phyloP scores from a whole-genome alignment of 2,329 filamentous ascomycete genomes.

The Eurotiales sp. region DNA sequence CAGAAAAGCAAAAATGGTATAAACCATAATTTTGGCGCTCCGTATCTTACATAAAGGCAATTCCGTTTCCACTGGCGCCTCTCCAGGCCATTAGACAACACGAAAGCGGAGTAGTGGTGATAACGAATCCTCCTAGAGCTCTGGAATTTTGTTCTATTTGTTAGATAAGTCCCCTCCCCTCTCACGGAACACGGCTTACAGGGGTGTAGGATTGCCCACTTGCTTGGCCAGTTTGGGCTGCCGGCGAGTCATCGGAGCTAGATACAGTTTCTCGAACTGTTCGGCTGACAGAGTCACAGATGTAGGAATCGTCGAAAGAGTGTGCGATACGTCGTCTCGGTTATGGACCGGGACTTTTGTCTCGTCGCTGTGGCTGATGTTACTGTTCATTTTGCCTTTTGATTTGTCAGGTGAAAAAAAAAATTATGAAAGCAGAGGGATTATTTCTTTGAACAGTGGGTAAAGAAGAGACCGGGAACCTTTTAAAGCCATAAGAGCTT shows the following conservation, averaged over 20 bases:
- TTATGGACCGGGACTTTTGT: conserved; percentile 7
- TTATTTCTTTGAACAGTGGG: background rate
- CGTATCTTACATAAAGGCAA: conserved; percentile 7
- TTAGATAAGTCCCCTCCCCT: background rate
- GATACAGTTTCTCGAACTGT: no score
- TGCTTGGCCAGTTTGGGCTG: background rate
- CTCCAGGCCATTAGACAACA: conserved; percentile 55
- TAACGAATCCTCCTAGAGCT: conserved; percentile 51
- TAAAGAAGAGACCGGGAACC: background rate
- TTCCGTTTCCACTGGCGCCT: conserved; percentile 25
- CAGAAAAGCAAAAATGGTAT: background rate
- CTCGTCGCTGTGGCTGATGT: conserved; percentile 1
- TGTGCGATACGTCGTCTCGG: background rate
- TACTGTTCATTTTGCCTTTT: background rate
- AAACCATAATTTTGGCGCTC: background rate
- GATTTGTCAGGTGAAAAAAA: background rate
- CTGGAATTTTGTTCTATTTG: conserved; percentile 26
- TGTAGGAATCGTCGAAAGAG: background rate
- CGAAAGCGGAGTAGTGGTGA: conserved; percentile 48
- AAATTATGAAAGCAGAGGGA: background rate
- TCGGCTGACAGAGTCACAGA: background rate
- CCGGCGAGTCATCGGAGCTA: no score
- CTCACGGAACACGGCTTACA: conserved; percentile 15
- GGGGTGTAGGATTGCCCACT: conserved; percentile 27
- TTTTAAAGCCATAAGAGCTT: background rate